Evolutionary conservation across 148 eudicot species (phyloP), one percentile per base, ranked within the genome.

Genomic region (Mesembryanthemum crystallinum): DNA sequence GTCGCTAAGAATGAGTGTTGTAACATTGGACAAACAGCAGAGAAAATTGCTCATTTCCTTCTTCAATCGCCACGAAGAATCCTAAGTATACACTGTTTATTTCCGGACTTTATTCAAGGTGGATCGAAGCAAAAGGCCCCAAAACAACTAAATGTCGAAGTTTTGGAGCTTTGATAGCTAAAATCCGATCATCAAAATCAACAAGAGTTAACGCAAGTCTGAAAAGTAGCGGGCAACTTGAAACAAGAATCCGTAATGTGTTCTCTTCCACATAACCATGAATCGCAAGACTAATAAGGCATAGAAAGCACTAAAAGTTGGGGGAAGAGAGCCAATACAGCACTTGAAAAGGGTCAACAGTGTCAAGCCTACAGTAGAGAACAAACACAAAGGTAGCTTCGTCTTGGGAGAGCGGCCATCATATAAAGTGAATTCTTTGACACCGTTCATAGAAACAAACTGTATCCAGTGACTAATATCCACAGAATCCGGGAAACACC

Each of bases 321-420:
- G 28, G 13, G 79, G 60, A 21, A 69, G 57, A 1, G 47, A 69
- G 30, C 11, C n/a, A 30, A 33, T 6, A n/a, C 29, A 15, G 14
- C 74, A 77, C 0, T 59, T 18, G 0, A 1, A 0, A 5, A 69
- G 39, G 28, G 5, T 24, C 54, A 67, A 35, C 30, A 20, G 58
- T 27, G 66, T 60, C 74, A 77, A 69, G 8, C 37, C 72, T 23
- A 67, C n/a, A 17, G 52, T 32, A 25, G 78, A 67, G 64, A 76
- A 76, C 20, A 77, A 45, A 73, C 76, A 62, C 13, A 69, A 73
- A 61, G 76, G 76, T 8, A 64, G 58, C 69, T 47, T 73, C 21
- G 27, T 52, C 15, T 42, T 73, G 45, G 8, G 35, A 68, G 0
- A 33, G 5, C 61, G n/a, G 7, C 37, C 28, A 17, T 35, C 45